These are phyloP conservation scores for Pseudogymnoascus sp. DNA, from an alignment of 2,329 filamentous ascomycete genomes.

Conservation along the genomic window DNA sequence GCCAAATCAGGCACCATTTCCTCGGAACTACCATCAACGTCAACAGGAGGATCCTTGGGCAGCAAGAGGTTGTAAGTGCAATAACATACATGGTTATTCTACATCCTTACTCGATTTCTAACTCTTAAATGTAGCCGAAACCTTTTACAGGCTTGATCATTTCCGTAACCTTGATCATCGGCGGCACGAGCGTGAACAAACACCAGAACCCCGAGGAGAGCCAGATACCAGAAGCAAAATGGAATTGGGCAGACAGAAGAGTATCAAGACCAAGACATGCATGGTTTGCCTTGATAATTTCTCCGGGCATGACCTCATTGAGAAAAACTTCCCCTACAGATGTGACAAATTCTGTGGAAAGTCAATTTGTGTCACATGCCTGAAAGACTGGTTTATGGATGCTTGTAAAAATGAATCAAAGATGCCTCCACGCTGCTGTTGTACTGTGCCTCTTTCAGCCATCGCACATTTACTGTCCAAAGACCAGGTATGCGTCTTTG, in stretches of 20 bases:
- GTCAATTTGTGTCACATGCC: constrained; percentile 28
- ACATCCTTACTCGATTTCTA: not conserved
- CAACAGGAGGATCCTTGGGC: not conserved
- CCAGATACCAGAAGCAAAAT: not conserved
- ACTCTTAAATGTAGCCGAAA: not conserved
- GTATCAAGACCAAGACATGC: not conserved
- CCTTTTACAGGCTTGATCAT: not conserved
- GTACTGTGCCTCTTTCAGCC: constrained; percentile 35
- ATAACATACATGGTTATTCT: not conserved
- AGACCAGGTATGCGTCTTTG: constrained; percentile 24
- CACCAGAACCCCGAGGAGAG: not conserved
- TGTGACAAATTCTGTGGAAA: not conserved
- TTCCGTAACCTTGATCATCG: not conserved
- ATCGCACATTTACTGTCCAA: constrained; percentile 30
- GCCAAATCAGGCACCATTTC: not conserved
- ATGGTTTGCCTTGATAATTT: not conserved
- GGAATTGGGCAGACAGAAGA: not conserved
- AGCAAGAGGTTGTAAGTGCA: not conserved
- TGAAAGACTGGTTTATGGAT: constrained; percentile 35
- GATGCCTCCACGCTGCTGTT: constrained; percentile 42
- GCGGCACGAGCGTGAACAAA: not conserved
- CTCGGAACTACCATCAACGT: not conserved
- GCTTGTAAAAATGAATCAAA: constrained; percentile 32
- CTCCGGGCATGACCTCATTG: not conserved
- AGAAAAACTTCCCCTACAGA: not conserved